Evolutionary conservation across 306 rosid genomes (phyloP), one percentile per base, ranked within the genome.

Genomic region (Corylus heterophylla): DNA sequence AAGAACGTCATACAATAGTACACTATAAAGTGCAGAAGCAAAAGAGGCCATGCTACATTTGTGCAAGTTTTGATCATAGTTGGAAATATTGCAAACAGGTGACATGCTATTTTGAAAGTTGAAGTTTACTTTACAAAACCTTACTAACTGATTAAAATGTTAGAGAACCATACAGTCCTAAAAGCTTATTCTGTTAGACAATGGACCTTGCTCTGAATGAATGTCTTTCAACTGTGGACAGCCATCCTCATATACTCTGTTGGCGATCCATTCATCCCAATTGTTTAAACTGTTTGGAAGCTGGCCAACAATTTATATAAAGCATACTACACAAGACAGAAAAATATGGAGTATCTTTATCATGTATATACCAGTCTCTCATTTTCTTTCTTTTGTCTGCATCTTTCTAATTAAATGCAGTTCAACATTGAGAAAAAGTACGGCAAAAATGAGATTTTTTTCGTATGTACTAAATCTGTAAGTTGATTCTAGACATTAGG

Each of bases 1-100:
- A 47, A 22, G 66, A 59, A 50, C 55, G 59, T n/a, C 61, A 62
- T 27, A 9, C 45, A 49, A 55, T 7, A 29, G 16, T 12, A 16
- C 62, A 49, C 14, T 62, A 58, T 14, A 4, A 13, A 8, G 61
- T 37, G 35, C 49, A 61, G 31, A 61, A 31, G 79, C 59, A 27
- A 61, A 75, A 39, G 79, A 62, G 59, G 49, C 79, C 72, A 1
- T 75, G 79, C 71, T 75, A 29, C 52, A 16, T 64, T 45, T 75
- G 79, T 14, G 79, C 71, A 54, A 47, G 52, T 75, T 64, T 22
- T 8, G 71, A 49, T 22, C 79, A 75, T 45, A 29, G 17, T 25
- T 61, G 79, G 79, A 75, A 56, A 51, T 44, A 27, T 75, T 75
- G 79, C 79, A 75, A 47, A 55, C 35, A 61, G 79, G 79, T 75